Evolutionary conservation across 352 stramenopile genomes (phyloP).

Genomic region (Globisporangium paddicum): DNA sequence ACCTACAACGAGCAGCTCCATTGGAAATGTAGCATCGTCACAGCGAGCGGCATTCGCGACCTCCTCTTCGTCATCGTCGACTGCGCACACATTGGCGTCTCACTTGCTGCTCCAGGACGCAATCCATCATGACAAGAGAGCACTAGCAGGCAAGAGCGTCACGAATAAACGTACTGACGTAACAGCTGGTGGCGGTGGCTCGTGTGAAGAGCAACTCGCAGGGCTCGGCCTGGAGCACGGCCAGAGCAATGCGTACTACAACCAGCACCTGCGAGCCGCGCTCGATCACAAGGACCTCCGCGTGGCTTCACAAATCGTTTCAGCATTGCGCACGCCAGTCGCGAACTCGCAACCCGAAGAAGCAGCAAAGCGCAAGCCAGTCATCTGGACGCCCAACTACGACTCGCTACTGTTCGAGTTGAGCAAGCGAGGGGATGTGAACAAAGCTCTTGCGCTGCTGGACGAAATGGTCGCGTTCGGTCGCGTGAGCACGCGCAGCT

Average conservation of each 20-base stretch:
- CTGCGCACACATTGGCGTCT: neutral
- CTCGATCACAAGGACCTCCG: slow-evolving; percentile 26
- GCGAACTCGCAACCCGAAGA: slow-evolving; percentile 18
- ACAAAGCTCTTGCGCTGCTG: slow-evolving; percentile 41
- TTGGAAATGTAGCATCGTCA: neutral
- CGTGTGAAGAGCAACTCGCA: slow-evolving; percentile 3
- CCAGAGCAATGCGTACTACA: slow-evolving; percentile 42
- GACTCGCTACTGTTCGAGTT: slow-evolving; percentile 50
- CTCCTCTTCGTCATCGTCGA: neutral
- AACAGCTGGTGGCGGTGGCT: neutral
- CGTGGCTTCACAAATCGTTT: slow-evolving; percentile 22
- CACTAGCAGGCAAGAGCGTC: neutral
- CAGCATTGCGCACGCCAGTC: slow-evolving; percentile 1
- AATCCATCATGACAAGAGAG: neutral
- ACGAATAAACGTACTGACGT: neutral
- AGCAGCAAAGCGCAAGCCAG: slow-evolving; percentile 4
- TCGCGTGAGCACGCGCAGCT: slow-evolving; percentile 41
- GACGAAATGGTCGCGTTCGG: slow-evolving; percentile 39
- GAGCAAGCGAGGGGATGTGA: slow-evolving; percentile 32
- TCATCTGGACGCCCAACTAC: slow-evolving; percentile 46
- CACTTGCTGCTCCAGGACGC: slow-evolving; percentile 2
- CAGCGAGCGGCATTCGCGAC: slow-evolving; percentile 3
- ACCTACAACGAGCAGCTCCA: neutral
- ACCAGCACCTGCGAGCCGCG: slow-evolving; percentile 26
- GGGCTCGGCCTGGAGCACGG: slow-evolving; percentile 7